A percentile compares a stretch with the other conserved stretches of the same genome.
Evolutionary conservation across 805 yeast species (phyloP).

Genomic region (Suhomyces tanzawaensis): DNA sequence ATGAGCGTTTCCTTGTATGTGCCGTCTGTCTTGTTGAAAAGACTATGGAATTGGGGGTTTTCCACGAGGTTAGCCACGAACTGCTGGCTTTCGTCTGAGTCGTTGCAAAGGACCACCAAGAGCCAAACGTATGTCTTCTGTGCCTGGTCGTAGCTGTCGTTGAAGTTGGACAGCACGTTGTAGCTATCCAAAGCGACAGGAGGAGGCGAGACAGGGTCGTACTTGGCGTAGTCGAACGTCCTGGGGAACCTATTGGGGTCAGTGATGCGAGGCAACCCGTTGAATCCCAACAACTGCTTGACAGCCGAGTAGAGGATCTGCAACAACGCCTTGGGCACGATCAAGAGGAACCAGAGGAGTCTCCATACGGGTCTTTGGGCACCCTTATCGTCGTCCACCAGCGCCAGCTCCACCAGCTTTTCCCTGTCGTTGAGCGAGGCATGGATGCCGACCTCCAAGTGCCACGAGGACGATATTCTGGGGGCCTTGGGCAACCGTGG

Average conservation of each 20-base stretch:
- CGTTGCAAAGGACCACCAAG: constrained; percentile 31
- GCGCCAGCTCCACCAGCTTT: neutral
- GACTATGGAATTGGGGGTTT: constrained; percentile 15
- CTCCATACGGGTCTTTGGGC: constrained; percentile 22
- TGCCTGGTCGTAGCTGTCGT: constrained; percentile 26
- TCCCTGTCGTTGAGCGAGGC: constrained; percentile 22
- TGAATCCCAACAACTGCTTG: constrained; percentile 22
- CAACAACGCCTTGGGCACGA: constrained; percentile 54
- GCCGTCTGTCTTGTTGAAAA: constrained; percentile 21
- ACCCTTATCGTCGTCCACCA: neutral
- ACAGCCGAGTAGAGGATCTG: constrained; percentile 38
- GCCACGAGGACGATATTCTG: constrained; percentile 39
- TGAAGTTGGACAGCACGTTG: constrained; percentile 20
- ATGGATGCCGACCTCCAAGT: constrained; percentile 41
- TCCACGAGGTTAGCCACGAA: constrained; percentile 17
- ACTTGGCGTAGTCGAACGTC: constrained; percentile 25
- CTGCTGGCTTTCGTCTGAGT: constrained; percentile 16
- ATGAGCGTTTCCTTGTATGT: constrained; percentile 27
- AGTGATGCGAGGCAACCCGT: constrained; percentile 4
- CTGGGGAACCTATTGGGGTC: constrained; percentile 21
- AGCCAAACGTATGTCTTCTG: constrained; percentile 33
- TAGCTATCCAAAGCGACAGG: constrained; percentile 7
- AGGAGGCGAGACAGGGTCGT: constrained; percentile 13
- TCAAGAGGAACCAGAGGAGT: constrained; percentile 45
- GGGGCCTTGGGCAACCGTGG: constrained; percentile 43